Evolutionary conservation across 176 grass and related monocot genomes (phyloP).

Genomic region (Oryza brachyantha): DNA sequence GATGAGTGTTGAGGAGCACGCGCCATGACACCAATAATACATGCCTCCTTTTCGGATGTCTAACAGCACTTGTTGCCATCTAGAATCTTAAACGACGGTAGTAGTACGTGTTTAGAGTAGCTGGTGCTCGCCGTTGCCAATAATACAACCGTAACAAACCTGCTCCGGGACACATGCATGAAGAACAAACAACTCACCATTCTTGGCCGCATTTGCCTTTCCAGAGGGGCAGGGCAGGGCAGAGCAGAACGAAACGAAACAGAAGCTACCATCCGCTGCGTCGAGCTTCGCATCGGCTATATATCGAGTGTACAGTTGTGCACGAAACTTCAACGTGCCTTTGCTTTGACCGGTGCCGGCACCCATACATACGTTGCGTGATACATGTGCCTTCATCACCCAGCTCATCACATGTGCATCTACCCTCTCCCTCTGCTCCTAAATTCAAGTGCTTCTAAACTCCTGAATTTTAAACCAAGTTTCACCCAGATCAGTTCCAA

Average conservation of each 20-base stretch:
- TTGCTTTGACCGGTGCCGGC: neutral
- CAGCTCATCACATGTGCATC: neutral
- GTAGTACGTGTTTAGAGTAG: neutral
- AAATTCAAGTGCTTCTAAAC: neutral
- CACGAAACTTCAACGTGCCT: neutral
- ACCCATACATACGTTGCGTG: neutral
- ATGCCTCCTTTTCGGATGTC: neutral
- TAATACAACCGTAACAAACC: constrained; percentile 19
- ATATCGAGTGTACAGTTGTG: neutral
- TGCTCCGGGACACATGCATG: constrained; percentile 4
- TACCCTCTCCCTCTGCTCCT: no score
- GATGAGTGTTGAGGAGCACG: neutral
- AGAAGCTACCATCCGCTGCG: neutral
- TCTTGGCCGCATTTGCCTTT: constrained; percentile 26
- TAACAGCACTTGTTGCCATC: neutral
- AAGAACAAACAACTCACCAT: neutral
- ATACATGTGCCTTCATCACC: neutral
- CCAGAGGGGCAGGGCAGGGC: neutral
- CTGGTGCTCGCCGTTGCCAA: constrained; percentile 6
- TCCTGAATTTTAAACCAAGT: neutral
- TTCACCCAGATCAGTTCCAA: neutral
- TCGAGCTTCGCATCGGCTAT: neutral
- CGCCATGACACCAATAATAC: neutral
- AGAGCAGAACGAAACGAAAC: no score
- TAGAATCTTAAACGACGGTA: neutral